These are phyloP conservation scores for Gracilariopsis chorda DNA, from an alignment of 23 red algal species.

Conservation along the genomic window DNA sequence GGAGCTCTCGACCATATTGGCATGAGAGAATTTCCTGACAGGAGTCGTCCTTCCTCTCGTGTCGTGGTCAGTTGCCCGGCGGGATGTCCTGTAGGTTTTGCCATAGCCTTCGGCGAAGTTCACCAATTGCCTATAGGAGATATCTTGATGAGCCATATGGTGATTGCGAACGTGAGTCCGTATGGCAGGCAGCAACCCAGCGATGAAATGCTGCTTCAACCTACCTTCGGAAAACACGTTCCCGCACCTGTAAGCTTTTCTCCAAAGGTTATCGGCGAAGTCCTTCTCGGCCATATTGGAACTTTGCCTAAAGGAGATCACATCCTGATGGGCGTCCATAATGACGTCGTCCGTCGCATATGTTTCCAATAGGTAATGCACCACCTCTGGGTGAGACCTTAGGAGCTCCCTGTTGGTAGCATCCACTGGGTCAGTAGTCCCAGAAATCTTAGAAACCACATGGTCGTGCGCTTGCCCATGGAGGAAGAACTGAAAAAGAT, in stretches of 20 bases:
- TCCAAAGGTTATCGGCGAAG: not conserved
- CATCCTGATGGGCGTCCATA: not conserved
- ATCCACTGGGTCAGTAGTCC: not conserved
- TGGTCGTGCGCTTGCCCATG: not conserved
- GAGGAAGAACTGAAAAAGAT: constrained; percentile 13
- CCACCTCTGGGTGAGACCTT: constrained; percentile 8
- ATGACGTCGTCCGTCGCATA: constrained; percentile 36
- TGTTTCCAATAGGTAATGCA: not conserved
- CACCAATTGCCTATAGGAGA: not conserved
- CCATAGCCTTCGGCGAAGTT: not conserved
- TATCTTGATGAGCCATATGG: not conserved
- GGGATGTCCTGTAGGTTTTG: not conserved
- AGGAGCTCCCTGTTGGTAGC: not conserved
- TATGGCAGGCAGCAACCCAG: not conserved
- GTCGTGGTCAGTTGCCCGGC: too few relatives aligned
- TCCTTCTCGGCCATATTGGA: not conserved
- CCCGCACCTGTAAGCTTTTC: not conserved
- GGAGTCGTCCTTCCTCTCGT: too few relatives aligned
- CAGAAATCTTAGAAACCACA: constrained; percentile 11
- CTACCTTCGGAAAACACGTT: not conserved
- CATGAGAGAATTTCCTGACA: too few relatives aligned
- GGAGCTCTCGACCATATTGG: too few relatives aligned
- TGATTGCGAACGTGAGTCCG: not conserved
- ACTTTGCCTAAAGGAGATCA: not conserved
- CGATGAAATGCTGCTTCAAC: not conserved